These are phyloP conservation scores for Rubia peregrina DNA, from an alignment of 305 asterid genomes.

Conservation along the genomic window DNA sequence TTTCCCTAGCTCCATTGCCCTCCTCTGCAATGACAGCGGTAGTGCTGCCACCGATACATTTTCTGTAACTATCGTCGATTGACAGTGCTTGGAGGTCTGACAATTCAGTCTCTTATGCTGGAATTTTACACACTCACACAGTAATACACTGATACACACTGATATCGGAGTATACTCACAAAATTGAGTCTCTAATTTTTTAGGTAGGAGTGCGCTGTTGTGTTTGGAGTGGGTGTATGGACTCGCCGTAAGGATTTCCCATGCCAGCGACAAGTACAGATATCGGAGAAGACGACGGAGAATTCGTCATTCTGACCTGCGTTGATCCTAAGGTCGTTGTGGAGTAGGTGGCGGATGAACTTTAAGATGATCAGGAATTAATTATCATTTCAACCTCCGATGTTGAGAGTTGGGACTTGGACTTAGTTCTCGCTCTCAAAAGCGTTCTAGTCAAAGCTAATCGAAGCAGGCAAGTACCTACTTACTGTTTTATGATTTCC, in stretches of 20 bases:
- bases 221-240: neutral
- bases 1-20: no score
- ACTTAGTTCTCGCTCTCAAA: slow-evolving; percentile 37
- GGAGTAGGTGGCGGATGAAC: slow-evolving; percentile 18
- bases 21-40: no score
- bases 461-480: slow-evolving; percentile 38
- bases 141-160: no score
- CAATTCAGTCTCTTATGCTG: no score
- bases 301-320: slow-evolving; percentile 42
- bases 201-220: no score
- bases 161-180: no score
- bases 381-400: slow-evolving; percentile 48
- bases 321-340: slow-evolving; percentile 20
- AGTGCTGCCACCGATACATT: no score
- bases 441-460: slow-evolving; percentile 40
- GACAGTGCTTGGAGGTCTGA: no score
- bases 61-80: no score
- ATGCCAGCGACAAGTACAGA: slow-evolving; percentile 36
- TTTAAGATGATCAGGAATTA: slow-evolving; percentile 13
- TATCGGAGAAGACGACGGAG: slow-evolving; percentile 18
- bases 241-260: neutral
- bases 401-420: slow-evolving; percentile 50
- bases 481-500: neutral
- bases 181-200: no score
- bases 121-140: no score